Base-by-base conservation (phyloP, 441 rosid genomes). In the Francoa sonchifolia region DNA sequence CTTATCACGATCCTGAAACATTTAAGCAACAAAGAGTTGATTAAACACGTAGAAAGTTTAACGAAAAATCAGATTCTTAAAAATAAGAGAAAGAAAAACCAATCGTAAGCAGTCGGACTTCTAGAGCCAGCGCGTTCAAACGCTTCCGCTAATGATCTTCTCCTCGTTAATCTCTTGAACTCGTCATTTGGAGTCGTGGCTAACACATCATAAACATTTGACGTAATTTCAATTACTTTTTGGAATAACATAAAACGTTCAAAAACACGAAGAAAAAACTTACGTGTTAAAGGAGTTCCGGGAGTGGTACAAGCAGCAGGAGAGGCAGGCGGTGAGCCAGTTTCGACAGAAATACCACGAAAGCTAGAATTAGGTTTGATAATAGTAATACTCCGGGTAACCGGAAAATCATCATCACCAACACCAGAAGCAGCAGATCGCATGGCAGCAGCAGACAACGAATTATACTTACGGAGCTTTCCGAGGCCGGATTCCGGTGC, bases 111-210 rank as follows among this genome's bases (percentile, higher is more conserved):
- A 1, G 69, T 75, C 54, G 68, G 72, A 60, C 74, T 73, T 73
- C 58, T 51, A 12, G 77, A 50, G 47, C 67, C 79, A 12, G 55
- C 41, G 35, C 39, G 41, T 16, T 59, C 61, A 1, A 45, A 29
- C 49, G 57, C 55, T 36, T 61, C 79, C 25, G 47, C 60, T 1
- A 67, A 21, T 22, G 61, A 35, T 52, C 66, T 82, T 19, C 65
- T 75, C 65, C 73, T 69, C 12, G 55, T 62, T 36, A 63, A 57
- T 58, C 57, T 70, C 62, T 56, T 77, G 47, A 76, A 61, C 37
- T 63, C 66, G 49, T 68, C 80, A 28, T 60, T 43, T 33, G 90
- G 94, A 11, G 83, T 75, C 44, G 72, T 77, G n/a, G 94, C 94
- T 81, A 72, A 58, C 31, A n/a, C 38, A 55, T 8, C 1, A 3